A percentile compares a stretch with the other conserved stretches of the same genome.
Evolutionary conservation across 164 flowering plant genomes (phyloP).

Genomic region (Chimonanthus salicifolius): DNA sequence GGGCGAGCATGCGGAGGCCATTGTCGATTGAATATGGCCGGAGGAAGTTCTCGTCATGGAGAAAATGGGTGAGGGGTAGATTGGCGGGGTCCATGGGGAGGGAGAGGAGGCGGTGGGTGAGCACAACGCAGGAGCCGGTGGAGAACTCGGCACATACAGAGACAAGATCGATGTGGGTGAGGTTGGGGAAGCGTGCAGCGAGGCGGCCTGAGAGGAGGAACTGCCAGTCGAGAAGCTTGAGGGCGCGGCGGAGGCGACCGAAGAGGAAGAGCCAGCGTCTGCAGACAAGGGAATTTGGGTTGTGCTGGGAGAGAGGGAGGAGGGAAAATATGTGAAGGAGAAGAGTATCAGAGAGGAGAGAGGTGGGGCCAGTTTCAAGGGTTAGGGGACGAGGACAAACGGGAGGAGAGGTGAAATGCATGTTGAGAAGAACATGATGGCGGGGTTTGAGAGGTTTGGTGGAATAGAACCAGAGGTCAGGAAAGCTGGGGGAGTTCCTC

Average conservation of each 20-base stretch:
- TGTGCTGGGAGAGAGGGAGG: constrained; percentile 41
- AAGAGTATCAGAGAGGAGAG: constrained; percentile 53
- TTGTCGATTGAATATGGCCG: constrained; percentile 34
- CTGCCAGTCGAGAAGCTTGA: constrained; percentile 60
- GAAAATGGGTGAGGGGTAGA: constrained; percentile 14
- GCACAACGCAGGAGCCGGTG: constrained; percentile 26
- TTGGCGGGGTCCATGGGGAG: constrained; percentile 29
- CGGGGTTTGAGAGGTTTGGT: too few species aligned
- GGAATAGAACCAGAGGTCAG: too few species aligned
- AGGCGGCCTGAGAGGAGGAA: constrained; percentile 63
- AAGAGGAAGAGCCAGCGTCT: constrained; percentile 65
- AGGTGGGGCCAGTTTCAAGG: constrained; percentile 16
- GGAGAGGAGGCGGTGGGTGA: constrained; percentile 30
- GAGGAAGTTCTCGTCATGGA: constrained; percentile 25
- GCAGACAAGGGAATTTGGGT: constrained; percentile 52
- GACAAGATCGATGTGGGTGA: constrained; percentile 36
- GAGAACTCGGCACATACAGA: constrained; percentile 25
- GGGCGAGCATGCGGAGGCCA: constrained; percentile 51
- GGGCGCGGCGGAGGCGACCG: constrained; percentile 54
- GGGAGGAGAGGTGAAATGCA: too few species aligned
- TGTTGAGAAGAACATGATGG: too few species aligned
- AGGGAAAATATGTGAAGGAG: constrained; percentile 48
- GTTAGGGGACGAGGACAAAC: too few species aligned
- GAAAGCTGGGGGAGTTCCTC: too few species aligned
- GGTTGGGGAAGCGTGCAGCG: constrained; percentile 61